A percentile compares a stretch with the other conserved stretches of the same genome.
phyloP scores from a whole-genome alignment of 1,284 basidiomycete species.

The Mrakiaceae sp. region DNA sequence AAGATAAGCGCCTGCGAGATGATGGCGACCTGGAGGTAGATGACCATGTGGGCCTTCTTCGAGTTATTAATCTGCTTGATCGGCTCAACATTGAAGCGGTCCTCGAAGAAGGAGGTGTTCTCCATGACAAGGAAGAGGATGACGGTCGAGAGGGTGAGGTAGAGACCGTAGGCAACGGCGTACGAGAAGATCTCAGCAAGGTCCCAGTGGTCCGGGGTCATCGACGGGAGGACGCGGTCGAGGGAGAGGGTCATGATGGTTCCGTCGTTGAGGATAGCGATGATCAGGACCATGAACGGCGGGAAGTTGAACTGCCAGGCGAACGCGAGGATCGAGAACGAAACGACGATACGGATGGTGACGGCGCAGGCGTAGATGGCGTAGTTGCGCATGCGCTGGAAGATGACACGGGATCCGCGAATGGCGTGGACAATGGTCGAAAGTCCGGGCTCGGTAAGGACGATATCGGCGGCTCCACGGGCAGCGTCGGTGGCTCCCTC shows the following conservation, averaged over 20 bases:
- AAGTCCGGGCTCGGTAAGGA: conserved; percentile 87
- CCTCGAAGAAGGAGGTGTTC: conserved; percentile 79
- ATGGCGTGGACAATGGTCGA: conserved; percentile 96
- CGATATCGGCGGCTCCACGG: conserved; percentile 90
- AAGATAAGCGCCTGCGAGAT: conserved; percentile 98
- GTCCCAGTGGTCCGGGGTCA: conserved; percentile 89
- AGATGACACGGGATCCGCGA: conserved; percentile 87
- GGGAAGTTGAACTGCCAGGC: conserved; percentile 97
- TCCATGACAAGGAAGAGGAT: conserved; percentile 73
- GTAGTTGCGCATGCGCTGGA: conserved; percentile 97
- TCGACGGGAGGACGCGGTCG: conserved; percentile 88
- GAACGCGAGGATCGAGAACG: conserved; percentile 90
- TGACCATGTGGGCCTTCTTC: conserved; percentile 43
- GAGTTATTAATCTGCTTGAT: conserved; percentile 38
- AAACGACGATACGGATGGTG: conserved; percentile 96
- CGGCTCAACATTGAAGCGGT: conserved; percentile 62
- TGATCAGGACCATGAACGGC: conserved; percentile 98
- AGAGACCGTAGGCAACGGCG: conserved; percentile 88
- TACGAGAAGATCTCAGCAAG: conserved; percentile 91
- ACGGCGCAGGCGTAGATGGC: conserved; percentile 64
- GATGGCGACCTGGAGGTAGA: conserved; percentile 80
- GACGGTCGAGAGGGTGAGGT: conserved; percentile 78
- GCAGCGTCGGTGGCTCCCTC: conserved; percentile 93
- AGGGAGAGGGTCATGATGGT: conserved; percentile 98
- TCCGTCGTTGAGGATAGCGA: conserved; percentile 92